Conservation (phyloP, 2,329 filamentous ascomycete genomes). For the Macrophomina pseudophaseolina region DNA sequence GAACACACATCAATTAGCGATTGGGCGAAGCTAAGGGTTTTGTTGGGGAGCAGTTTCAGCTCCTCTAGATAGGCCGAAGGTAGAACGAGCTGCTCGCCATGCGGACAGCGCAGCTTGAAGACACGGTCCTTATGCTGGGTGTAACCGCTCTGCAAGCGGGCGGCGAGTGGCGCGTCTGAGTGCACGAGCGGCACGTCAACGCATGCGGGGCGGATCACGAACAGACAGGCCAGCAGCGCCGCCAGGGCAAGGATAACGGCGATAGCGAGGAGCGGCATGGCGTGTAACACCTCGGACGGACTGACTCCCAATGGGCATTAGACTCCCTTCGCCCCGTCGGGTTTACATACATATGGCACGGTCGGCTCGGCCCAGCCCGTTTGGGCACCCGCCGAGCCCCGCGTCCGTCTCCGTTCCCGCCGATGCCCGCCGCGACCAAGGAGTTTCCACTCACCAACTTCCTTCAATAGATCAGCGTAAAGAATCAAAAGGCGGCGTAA, state of each 20-base stretch:
- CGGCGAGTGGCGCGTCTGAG: not conserved
- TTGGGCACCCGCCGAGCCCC: not conserved
- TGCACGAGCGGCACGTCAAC: not conserved
- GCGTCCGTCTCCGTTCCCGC: not conserved
- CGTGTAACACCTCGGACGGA: not conserved
- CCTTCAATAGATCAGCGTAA: too few species aligned
- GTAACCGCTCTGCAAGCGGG: not conserved
- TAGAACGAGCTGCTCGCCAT: not conserved
- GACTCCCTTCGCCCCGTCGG: not conserved
- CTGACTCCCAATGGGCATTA: not conserved
- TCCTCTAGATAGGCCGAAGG: not conserved
- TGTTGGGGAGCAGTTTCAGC: not conserved
- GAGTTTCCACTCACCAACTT: too few species aligned
- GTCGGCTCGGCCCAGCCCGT: not conserved
- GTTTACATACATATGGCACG: not conserved
- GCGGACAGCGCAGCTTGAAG: not conserved
- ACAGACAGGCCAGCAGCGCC: not conserved
- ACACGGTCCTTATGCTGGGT: not conserved
- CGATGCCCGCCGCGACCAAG: not conserved
- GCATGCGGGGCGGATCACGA: not conserved
- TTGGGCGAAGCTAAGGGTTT: not conserved
- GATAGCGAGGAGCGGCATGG: not conserved
- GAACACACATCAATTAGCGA: not conserved
- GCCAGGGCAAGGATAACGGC: not conserved
- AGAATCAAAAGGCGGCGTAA: too few species aligned